phyloP scores from a whole-genome alignment of 441 rosid genomes.

The Populus trichocarpa region DNA sequence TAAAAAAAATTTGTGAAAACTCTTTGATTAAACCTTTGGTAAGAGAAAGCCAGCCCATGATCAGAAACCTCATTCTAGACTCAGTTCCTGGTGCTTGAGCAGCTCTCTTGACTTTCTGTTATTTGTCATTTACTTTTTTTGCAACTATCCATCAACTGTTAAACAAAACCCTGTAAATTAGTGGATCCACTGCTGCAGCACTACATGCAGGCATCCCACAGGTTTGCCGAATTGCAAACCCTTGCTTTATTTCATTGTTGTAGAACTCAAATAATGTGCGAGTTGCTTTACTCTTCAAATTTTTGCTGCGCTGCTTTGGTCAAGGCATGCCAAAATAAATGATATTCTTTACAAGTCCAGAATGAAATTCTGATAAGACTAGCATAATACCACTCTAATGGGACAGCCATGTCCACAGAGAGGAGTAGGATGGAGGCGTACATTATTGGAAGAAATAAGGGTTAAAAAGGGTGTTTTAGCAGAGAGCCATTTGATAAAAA shows the following conservation, averaged over 20 bases:
- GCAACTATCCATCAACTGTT: neutral
- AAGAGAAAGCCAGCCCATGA: neutral
- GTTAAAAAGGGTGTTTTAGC: neutral
- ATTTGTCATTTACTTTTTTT: neutral
- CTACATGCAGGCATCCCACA: slow-evolving; percentile 78
- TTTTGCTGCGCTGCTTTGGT: neutral
- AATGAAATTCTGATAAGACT: neutral
- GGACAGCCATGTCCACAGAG: neutral
- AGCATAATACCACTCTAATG: neutral
- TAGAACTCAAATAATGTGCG: neutral
- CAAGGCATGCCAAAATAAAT: neutral
- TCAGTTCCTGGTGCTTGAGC: neutral
- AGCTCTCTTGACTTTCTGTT: neutral
- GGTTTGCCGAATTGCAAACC: slow-evolving; percentile 45
- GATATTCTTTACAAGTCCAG: neutral
- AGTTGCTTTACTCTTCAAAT: neutral
- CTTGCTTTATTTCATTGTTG: slow-evolving; percentile 7
- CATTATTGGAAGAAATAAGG: neutral
- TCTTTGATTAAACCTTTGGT: neutral
- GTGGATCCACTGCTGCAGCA: slow-evolving; percentile 94
- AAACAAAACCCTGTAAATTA: slow-evolving; percentile 19
- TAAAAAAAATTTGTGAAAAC: neutral
- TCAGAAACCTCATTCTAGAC: neutral
- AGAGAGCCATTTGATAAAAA: neutral
- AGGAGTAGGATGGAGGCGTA: neutral